Base-by-base conservation (phyloP, 1,284 basidiomycete species). In the Cutaneotrichosporon spelunceum region DNA sequence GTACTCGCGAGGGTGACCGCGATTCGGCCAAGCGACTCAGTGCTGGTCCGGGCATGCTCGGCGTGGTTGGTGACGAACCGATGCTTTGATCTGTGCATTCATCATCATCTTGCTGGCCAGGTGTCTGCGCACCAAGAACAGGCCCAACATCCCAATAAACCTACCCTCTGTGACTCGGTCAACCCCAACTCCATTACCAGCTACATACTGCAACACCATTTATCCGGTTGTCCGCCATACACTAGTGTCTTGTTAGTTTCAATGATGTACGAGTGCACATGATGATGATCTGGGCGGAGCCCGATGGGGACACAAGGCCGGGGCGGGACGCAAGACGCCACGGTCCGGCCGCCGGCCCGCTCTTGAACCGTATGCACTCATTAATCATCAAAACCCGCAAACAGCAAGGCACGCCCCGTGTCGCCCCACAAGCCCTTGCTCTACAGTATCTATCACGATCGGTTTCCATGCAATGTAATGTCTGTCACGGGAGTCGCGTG, bases 1-100 rank as follows among this genome's bases (percentile, higher is more conserved):
- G 63, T 39, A 9, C 65, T 53, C 60, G 60, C 19, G 57, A 44
- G 39, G 48, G 49, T 27, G 56, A 55, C 42, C 60, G 57, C 24
- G 64, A 63, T 11, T 60, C 60, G 21, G 69, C 59, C 27, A 75
- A 72, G 63, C 66, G 72, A n/a, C 61, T 73, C 36, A 71, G 70
- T 36, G 67, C 70, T 34, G 75, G 72, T 44, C 68, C 70, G 16
- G 69, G 69, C 26, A 44, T 60, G 30, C 58, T 56, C 11, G 57
- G 54, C 21, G 53, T 48, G 48, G 36, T n/a, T 36, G 34, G n/a
- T 8, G 53, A 54, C 53, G 53, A 54, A 24, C 29, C 36, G 23
- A 54, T 54, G 53, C 34, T 52, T 16, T 47, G 11, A 47, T 47
- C 45, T 19, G 39, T 47, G 13, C 45, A 13, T 26, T 8, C 42